These are phyloP conservation scores for Heracleum sosnowskyi DNA, from an alignment of 129 eudicot genomes.

Conservation along the genomic window DNA sequence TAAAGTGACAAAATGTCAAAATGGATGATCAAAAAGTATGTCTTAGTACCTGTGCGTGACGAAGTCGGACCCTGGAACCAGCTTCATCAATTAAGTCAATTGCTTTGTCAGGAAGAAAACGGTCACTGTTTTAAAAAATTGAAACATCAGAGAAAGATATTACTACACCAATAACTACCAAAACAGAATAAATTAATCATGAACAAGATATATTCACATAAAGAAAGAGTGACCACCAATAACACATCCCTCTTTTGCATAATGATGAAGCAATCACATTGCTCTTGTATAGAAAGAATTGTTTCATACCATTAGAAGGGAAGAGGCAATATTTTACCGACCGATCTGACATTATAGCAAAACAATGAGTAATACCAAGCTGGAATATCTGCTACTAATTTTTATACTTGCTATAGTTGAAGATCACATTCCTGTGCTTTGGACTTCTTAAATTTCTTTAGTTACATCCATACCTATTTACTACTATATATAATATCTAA, in stretches of 20 bases:
- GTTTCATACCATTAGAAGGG: not conserved
- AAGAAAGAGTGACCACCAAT: not conserved
- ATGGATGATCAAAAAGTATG: not conserved
- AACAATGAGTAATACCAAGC: not conserved
- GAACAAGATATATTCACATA: not conserved
- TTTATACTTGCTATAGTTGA: no score
- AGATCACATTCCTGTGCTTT: no score
- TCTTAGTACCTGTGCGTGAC: constrained; percentile 61
- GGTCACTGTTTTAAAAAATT: constrained; percentile 44
- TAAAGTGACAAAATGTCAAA: not conserved
- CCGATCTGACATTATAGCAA: not conserved
- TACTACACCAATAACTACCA: not conserved
- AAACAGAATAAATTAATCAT: not conserved
- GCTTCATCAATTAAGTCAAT: constrained; percentile 89
- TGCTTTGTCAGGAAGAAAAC: constrained; percentile 88
- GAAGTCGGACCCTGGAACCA: constrained; percentile 84
- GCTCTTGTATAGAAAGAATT: not conserved
- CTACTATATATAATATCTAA: no score
- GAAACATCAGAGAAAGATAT: constrained; percentile 6
- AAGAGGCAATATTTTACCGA: not conserved
- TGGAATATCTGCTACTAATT: not conserved
- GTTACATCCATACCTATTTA: no score
- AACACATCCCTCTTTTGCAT: not conserved
- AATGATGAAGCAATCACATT: not conserved
- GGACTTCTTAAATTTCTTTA: no score